A percentile compares a stretch with the other conserved stretches of the same genome.
These are phyloP conservation scores for Arachis hypogaea DNA, from an alignment of 306 rosid species.

Conservation along the genomic window DNA sequence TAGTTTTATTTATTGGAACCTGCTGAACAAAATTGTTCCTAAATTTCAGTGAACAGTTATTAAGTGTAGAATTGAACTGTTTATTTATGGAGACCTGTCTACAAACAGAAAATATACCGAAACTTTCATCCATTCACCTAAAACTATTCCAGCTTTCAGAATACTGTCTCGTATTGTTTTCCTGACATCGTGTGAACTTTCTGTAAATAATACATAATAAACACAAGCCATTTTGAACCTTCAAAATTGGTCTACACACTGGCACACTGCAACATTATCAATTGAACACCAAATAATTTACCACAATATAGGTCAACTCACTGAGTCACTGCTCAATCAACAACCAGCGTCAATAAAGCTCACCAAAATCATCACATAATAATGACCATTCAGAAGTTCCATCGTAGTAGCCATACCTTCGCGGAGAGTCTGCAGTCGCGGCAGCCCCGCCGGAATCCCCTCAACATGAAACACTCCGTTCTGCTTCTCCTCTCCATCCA, in stretches of 20 bases:
- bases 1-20: slow-evolving; percentile 8
- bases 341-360: not conserved
- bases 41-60: not conserved
- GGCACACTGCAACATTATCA: slow-evolving; percentile 6
- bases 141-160: not conserved
- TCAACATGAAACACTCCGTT: slow-evolving; percentile 61
- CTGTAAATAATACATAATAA: not conserved
- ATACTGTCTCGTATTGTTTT: not conserved
- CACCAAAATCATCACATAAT: not conserved
- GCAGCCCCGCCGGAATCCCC: slow-evolving; percentile 83
- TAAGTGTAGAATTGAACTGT: not conserved
- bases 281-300: slow-evolving; percentile 23
- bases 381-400: slow-evolving; percentile 27
- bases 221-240: not conserved
- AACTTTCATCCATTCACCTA: not conserved
- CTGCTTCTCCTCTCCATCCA: slow-evolving; percentile 60
- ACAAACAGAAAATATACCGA: not conserved
- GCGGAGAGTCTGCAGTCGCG: slow-evolving; percentile 81
- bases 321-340: slow-evolving; percentile 9
- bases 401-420: slow-evolving; percentile 65
- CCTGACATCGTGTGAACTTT: slow-evolving; percentile 9
- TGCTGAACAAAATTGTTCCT: not conserved
- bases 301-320: slow-evolving; percentile 27
- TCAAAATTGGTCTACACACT: not conserved
- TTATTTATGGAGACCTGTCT: not conserved